Evolutionary conservation across 1,284 basidiomycete genomes (phyloP).

Genomic region (Ganoderma lucidum): DNA sequence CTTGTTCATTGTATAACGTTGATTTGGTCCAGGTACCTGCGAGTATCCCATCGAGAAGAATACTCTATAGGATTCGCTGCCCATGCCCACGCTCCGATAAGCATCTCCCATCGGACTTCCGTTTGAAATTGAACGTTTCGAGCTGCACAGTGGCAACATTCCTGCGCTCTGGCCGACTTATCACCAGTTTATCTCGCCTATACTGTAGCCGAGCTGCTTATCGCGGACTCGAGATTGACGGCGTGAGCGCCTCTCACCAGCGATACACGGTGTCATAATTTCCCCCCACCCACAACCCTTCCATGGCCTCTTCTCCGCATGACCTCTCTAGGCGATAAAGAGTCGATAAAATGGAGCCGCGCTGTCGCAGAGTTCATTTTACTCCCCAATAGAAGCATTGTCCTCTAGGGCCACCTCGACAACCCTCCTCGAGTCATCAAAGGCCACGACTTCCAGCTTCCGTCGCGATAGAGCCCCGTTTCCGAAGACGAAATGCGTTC

Average conservation of each 20-base stretch:
- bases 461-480: not conserved
- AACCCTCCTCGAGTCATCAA: not conserved
- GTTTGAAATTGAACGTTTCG: too few species aligned
- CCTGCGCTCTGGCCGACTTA: not conserved
- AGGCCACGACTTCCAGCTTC: not conserved
- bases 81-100: too few species aligned
- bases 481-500: conserved; percentile 6
- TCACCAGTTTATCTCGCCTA: not conserved
- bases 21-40: not conserved
- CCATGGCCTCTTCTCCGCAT: not conserved
- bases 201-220: not conserved
- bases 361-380: too few species aligned
- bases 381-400: not conserved
- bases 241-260: too few species aligned
- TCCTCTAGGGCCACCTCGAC: too few species aligned
- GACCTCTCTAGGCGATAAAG: not conserved
- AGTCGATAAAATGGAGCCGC: not conserved
- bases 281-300: too few species aligned
- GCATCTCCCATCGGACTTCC: too few species aligned
- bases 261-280: too few species aligned
- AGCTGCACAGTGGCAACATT: too few species aligned
- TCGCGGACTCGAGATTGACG: not conserved
- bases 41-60: not conserved
- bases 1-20: conserved; percentile 1
- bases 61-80: too few species aligned